Percentiles rank a stretch among this genome's conserved stretches.
Evolutionary conservation across 2,329 filamentous ascomycete species (phyloP).

Genomic region (Zopfia rhizophila): DNA sequence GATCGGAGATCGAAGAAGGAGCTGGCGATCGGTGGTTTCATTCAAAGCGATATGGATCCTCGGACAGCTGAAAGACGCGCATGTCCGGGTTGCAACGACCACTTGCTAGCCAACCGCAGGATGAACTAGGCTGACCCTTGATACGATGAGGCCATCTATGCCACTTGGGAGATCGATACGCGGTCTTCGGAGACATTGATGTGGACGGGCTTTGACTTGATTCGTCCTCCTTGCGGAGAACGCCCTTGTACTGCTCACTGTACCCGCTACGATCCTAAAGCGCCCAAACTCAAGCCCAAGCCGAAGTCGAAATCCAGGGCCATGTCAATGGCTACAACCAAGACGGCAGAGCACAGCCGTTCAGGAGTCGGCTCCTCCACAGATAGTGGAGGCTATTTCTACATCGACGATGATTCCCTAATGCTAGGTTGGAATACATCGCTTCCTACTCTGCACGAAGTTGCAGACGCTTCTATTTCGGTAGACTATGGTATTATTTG

Average conservation of each 20-base stretch:
- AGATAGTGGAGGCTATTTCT: slow-evolving; percentile 5
- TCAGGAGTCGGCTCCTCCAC: slow-evolving; percentile 10
- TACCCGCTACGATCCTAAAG: slow-evolving; percentile 3
- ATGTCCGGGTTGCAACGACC: slow-evolving; percentile 12
- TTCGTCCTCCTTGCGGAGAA: slow-evolving; percentile 1
- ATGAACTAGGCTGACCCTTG: slow-evolving; percentile 19
- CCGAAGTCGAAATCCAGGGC: slow-evolving; percentile 20
- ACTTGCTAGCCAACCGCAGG: slow-evolving; percentile 9
- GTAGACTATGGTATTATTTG: slow-evolving; percentile 18
- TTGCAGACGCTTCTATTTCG: slow-evolving; percentile 17
- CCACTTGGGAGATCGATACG: not conserved
- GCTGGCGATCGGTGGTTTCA: slow-evolving; percentile 1
- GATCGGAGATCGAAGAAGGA: not conserved
- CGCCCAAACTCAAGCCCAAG: slow-evolving; percentile 16
- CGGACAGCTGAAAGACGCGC: slow-evolving; percentile 7
- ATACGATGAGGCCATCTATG: slow-evolving; percentile 7
- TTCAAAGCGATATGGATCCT: slow-evolving; percentile 1
- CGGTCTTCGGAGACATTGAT: slow-evolving; percentile 32
- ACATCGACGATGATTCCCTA: slow-evolving; percentile 19
- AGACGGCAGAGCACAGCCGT: slow-evolving; percentile 17
- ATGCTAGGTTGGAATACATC: slow-evolving; percentile 17
- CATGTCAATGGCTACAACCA: slow-evolving; percentile 14
- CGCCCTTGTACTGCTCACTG: slow-evolving; percentile 2
- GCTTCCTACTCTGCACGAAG: slow-evolving; percentile 7
- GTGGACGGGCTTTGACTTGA: slow-evolving; percentile 4